phyloP scores from a whole-genome alignment of 2,329 filamentous ascomycete species.

The Ophiostoma australiae region DNA sequence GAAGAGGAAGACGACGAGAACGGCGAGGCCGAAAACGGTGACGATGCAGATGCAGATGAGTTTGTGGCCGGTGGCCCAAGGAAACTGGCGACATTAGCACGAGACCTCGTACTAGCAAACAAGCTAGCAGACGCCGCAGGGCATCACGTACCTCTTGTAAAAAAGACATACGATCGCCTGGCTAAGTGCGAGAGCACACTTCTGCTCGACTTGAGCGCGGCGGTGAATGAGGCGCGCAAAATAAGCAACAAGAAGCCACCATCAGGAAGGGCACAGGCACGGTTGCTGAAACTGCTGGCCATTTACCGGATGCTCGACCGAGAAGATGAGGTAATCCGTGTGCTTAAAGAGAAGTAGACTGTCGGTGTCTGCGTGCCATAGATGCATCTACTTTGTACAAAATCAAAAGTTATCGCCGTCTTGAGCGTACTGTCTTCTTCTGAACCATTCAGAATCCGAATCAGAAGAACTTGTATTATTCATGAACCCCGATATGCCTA shows the following conservation, averaged over 20 bases:
- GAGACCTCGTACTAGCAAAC: slow-evolving; percentile 43
- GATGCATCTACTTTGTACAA: not conserved
- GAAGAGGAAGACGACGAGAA: slow-evolving; percentile 35
- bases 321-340: slow-evolving; percentile 48
- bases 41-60: slow-evolving; percentile 32
- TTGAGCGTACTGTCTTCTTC: not conserved
- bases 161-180: slow-evolving; percentile 50
- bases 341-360: slow-evolving; percentile 37
- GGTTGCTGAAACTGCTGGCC: slow-evolving; percentile 48
- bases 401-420: not conserved
- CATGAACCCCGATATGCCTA: not conserved
- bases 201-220: slow-evolving; percentile 51
- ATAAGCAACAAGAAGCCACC: slow-evolving; percentile 33
- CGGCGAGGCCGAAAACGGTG: slow-evolving; percentile 34
- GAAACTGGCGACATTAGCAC: slow-evolving; percentile 44
- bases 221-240: slow-evolving; percentile 41
- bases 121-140: slow-evolving; percentile 43
- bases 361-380: not conserved
- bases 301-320: slow-evolving; percentile 52
- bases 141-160: slow-evolving; percentile 45
- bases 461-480: not conserved
- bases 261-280: slow-evolving; percentile 40
- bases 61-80: slow-evolving; percentile 45
- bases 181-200: slow-evolving; percentile 52
- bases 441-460: not conserved